phyloP scores from a whole-genome alignment of 305 asterid species.

The Striga hermonthica region DNA sequence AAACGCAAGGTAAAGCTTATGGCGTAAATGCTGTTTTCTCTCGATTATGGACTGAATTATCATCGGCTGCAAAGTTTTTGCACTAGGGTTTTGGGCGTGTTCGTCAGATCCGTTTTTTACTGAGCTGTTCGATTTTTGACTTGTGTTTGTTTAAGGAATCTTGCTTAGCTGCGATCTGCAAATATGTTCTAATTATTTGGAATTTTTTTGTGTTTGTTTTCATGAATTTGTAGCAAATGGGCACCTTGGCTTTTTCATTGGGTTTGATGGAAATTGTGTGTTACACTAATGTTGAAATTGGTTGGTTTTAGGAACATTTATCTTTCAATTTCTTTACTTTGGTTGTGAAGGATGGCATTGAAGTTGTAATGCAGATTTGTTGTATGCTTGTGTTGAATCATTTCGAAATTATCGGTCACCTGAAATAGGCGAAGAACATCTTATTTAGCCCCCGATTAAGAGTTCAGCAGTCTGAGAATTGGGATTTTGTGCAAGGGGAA shows the following conservation, averaged over 20 bases:
- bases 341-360: not conserved
- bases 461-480: not conserved
- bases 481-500: not conserved
- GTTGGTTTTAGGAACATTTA: not conserved
- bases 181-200: not conserved
- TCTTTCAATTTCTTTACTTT: not conserved
- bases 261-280: slow-evolving; percentile 9
- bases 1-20: slow-evolving; percentile 21
- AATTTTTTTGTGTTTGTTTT: not conserved
- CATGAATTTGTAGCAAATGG: no score
- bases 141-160: slow-evolving; percentile 2
- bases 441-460: not conserved
- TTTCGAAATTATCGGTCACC: not conserved
- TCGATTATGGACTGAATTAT: slow-evolving; percentile 1
- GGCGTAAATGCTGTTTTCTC: not conserved
- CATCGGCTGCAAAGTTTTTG: not conserved
- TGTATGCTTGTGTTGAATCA: not conserved
- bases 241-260: not conserved
- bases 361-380: not conserved
- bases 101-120: slow-evolving; percentile 29
- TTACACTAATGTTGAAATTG: not conserved
- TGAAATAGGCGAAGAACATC: not conserved
- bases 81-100: slow-evolving; percentile 24
- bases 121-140: slow-evolving; percentile 5
- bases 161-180: slow-evolving; percentile 13